These are phyloP conservation scores for Rhododendron vialii DNA, from an alignment of 148 eudicot species.

Conservation along the genomic window DNA sequence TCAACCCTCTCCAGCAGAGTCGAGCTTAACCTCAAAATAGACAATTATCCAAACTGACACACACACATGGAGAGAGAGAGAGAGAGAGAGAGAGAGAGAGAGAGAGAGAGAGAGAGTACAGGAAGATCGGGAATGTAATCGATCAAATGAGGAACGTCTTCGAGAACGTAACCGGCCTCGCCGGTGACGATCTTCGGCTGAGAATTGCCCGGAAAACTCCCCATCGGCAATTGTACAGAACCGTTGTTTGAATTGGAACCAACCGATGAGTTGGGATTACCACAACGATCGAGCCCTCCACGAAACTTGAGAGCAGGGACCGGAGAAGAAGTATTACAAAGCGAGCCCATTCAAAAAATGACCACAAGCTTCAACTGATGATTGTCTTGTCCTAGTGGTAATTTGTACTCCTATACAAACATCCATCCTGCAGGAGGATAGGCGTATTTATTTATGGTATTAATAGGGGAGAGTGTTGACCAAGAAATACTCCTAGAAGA, in stretches of 20 bases:
- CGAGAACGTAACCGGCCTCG: conserved; percentile 15
- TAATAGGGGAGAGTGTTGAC: neutral
- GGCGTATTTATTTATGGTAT: neutral
- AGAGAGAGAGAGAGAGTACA: conserved; percentile 12
- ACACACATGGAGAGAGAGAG: neutral
- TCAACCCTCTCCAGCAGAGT: neutral
- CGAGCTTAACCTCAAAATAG: conserved; percentile 4
- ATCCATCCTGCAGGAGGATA: neutral
- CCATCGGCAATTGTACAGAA: neutral
- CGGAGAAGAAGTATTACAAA: neutral
- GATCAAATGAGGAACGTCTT: conserved; percentile 20
- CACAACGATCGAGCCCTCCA: neutral
- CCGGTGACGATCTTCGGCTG: conserved; percentile 9
- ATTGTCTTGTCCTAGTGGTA: neutral
- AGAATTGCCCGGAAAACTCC: neutral
- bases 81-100: neutral
- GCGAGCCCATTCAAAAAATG: neutral
- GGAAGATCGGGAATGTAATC: conserved; percentile 18
- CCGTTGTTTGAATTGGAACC: neutral
- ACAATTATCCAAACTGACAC: neutral
- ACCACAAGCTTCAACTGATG: neutral
- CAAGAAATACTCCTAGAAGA: neutral
- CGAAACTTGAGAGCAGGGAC: neutral
- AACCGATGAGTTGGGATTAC: neutral
- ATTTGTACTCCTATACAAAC: neutral